phyloP scores from a whole-genome alignment of 169 alveolate genomes.

The Plasmodium coatneyi region DNA sequence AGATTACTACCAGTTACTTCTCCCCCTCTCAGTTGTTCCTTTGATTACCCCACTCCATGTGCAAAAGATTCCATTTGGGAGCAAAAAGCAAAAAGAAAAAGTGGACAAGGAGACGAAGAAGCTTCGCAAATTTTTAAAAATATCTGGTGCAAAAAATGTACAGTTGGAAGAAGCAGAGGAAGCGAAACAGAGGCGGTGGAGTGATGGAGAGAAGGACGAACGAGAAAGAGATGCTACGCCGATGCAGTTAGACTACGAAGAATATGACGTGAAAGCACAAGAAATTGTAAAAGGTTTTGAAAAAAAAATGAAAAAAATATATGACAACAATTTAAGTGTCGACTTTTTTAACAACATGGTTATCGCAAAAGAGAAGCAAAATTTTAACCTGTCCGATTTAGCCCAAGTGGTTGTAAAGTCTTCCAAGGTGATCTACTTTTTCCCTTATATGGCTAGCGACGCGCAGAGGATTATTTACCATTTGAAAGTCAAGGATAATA shows the following conservation, averaged over 20 bases:
- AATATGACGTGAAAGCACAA: constrained; percentile 47
- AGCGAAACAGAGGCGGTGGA: neutral
- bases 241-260: constrained; percentile 25
- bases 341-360: constrained; percentile 41
- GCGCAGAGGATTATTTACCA: constrained; percentile 54
- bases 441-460: constrained; percentile 49
- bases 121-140: constrained; percentile 49
- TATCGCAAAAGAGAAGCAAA: constrained; percentile 40
- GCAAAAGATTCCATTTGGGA: constrained; percentile 43
- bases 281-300: constrained; percentile 48
- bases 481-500: constrained; percentile 47
- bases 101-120: constrained; percentile 56
- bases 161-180: neutral
- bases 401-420: constrained; percentile 71
- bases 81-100: constrained; percentile 69
- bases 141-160: constrained; percentile 18
- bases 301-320: constrained; percentile 38
- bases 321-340: constrained; percentile 15
- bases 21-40: neutral
- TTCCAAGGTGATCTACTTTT: constrained; percentile 13
- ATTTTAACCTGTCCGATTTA: constrained; percentile 27
- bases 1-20: neutral
- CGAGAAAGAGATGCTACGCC: neutral
- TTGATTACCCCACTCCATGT: neutral
- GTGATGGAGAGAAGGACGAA: neutral